Evolutionary conservation across 768 basidiomycete species (phyloP), one percentile per base, ranked within the genome.

Genomic region (Lactifluus pinguis): DNA sequence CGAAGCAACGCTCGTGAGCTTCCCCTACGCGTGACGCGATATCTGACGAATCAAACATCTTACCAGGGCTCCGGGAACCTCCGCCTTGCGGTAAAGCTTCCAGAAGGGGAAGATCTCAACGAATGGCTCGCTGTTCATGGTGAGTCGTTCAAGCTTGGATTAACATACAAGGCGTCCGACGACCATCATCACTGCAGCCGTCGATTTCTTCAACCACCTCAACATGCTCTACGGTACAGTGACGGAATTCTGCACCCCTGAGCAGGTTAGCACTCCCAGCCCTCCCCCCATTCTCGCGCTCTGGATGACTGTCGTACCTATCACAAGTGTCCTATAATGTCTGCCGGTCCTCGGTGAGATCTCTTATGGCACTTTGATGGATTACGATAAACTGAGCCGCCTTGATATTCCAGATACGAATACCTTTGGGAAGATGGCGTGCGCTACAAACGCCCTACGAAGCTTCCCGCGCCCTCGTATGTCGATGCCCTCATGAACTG

Each of bases 81-180:
- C 63, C 79, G 95, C 60, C 77, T 89, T 49, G 95, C 97, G 0
- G 97, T 99, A 21, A 85, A 88, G 64, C 79, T 98, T 19, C 97
- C 97, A 0, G 97, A 98, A 66, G 97, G 97, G 42, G 97, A 99
- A 73, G 97, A 99, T 72, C 73, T 85, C 68, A 95, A 95, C 66
- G 97, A 99, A 74, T 99, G 97, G 97, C 85, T 99, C n/a, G 97
- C 97, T 13, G 95, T 99, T 8, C 95, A 99, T 70, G 92, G 97
- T 97, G 65, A 57, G 72, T 65, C 19, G 34, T 53, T 2, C 15
- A 17, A 48, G 21, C 30, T 13, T 7, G 25, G 42, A 17, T 30
- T 57, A 11, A 21, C 36, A 19, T 14, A 29, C 52, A 44, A 32
- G 30, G 45, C n/a, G n/a, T n/a, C n/a, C n/a, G n/a, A 34, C 55